Evolutionary conservation across 2,329 filamentous ascomycete genomes (phyloP).

Genomic region (Spiromastix sp.): DNA sequence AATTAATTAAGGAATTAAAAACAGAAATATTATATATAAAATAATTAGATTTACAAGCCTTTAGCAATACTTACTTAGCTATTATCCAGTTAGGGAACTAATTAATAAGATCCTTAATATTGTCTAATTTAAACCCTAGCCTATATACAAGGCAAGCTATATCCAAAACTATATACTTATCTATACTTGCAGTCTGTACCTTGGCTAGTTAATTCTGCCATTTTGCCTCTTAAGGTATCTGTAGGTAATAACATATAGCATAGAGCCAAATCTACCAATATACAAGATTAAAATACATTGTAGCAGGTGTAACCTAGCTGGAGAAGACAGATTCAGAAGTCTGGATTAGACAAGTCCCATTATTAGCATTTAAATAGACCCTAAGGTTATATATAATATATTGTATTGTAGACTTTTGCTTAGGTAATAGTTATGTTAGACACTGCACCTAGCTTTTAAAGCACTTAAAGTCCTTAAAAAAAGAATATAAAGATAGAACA

Average conservation of each 20-base stretch:
- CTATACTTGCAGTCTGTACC: not conserved
- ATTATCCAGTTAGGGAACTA: not conserved
- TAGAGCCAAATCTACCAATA: slow-evolving; percentile 5
- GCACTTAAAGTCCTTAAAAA: slow-evolving; percentile 13
- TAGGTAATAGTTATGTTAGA: not conserved
- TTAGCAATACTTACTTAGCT: slow-evolving; percentile 1
- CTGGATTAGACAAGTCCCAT: not conserved
- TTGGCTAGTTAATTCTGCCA: slow-evolving; percentile 1
- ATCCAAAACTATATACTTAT: slow-evolving; percentile 1
- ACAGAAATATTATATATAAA: slow-evolving; percentile 12
- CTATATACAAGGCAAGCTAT: slow-evolving; percentile 1
- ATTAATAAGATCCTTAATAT: slow-evolving; percentile 1
- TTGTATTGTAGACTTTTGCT: not conserved
- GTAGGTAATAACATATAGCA: slow-evolving; percentile 1
- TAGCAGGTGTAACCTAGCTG: not conserved
- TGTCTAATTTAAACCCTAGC: not conserved
- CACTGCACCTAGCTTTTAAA: slow-evolving; percentile 2
- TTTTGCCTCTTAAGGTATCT: not conserved
- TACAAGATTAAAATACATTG: not conserved
- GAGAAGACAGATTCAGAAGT: slow-evolving; percentile 3
- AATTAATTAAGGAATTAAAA: slow-evolving; percentile 12
- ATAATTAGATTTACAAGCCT: slow-evolving; percentile 12
- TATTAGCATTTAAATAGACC: not conserved
- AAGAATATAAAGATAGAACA: slow-evolving; percentile 14
- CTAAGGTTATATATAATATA: not conserved